These are phyloP conservation scores for Austropuccinia psidii DNA, from an alignment of 1,284 basidiomycete species.

Conservation along the genomic window DNA sequence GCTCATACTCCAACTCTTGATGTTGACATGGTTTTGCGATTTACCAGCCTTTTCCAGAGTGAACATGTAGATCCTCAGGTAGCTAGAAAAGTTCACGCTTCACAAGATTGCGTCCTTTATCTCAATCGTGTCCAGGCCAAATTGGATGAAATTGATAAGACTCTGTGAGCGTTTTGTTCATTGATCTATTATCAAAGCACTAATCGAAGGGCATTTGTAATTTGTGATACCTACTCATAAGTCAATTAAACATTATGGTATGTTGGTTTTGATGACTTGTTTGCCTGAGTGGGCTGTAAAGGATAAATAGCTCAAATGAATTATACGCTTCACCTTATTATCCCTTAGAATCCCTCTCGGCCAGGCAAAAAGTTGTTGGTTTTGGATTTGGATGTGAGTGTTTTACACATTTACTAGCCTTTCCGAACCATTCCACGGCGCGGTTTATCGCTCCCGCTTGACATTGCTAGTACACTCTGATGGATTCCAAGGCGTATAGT, in stretches of 20 bases:
- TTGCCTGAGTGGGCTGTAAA: not conserved
- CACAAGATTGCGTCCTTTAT: slow-evolving; percentile 29
- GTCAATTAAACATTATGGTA: slow-evolving; percentile 34
- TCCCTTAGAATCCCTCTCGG: slow-evolving; percentile 46
- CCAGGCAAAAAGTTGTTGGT: slow-evolving; percentile 71
- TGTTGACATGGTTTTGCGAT: too few species aligned
- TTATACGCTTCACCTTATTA: not conserved
- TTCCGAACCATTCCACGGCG: not conserved
- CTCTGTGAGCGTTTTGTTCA: slow-evolving; percentile 6
- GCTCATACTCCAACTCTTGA: too few species aligned
- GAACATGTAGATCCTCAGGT: slow-evolving; percentile 6
- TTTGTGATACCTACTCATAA: not conserved
- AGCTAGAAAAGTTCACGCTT: slow-evolving; percentile 10
- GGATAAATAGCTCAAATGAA: slow-evolving; percentile 51
- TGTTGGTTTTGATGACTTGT: not conserved
- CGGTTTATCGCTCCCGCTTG: not conserved
- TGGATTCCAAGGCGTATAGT: slow-evolving; percentile 36
- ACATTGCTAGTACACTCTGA: slow-evolving; percentile 29
- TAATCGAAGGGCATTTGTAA: not conserved
- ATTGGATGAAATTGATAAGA: slow-evolving; percentile 5
- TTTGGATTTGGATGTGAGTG: slow-evolving; percentile 81
- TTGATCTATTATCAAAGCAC: not conserved
- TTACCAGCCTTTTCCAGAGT: too few species aligned
- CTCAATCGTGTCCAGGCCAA: slow-evolving; percentile 13
- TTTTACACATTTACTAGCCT: slow-evolving; percentile 38